A percentile compares a stretch with the other conserved stretches of the same genome.
These are phyloP conservation scores for Samsoniella hepiali DNA, from an alignment of 2,329 filamentous ascomycete species.

Conservation along the genomic window DNA sequence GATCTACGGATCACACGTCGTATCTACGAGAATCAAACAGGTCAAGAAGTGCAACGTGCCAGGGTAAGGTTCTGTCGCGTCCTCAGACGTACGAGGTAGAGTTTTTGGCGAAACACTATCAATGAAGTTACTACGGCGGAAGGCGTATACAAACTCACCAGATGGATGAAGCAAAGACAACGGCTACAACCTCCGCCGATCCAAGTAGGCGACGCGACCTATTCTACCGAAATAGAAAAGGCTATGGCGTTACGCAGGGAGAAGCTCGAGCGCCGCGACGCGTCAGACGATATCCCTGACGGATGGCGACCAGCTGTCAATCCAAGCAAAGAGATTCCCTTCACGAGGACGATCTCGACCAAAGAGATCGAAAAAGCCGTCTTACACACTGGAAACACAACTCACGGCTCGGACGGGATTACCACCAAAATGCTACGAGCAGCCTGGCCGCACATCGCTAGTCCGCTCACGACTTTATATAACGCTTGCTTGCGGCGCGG, in stretches of 20 bases:
- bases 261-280: slow-evolving; percentile 7
- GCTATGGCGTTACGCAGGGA: slow-evolving; percentile 6
- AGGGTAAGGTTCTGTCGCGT: neutral
- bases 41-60: slow-evolving; percentile 2
- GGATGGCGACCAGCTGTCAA: neutral
- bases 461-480: slow-evolving; percentile 7
- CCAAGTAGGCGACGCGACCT: slow-evolving; percentile 8
- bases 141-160: too few species aligned
- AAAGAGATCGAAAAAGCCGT: slow-evolving; percentile 10
- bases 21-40: slow-evolving; percentile 5
- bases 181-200: slow-evolving; percentile 5
- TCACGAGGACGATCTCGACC: neutral
- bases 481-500: slow-evolving; percentile 18
- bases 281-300: slow-evolving; percentile 5
- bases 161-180: slow-evolving; percentile 10
- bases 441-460: slow-evolving; percentile 5
- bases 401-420: slow-evolving; percentile 1
- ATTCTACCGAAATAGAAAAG: slow-evolving; percentile 8
- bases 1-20: too few species aligned
- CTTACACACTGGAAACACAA: slow-evolving; percentile 8
- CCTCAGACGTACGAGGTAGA: neutral
- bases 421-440: slow-evolving; percentile 11
- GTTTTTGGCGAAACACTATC: neutral
- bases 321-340: neutral
- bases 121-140: neutral